A percentile compares a stretch with the other conserved stretches of the same genome.
These are phyloP conservation scores for Somion occarium DNA, from an alignment of 1,284 basidiomycete genomes.

Conservation along the genomic window DNA sequence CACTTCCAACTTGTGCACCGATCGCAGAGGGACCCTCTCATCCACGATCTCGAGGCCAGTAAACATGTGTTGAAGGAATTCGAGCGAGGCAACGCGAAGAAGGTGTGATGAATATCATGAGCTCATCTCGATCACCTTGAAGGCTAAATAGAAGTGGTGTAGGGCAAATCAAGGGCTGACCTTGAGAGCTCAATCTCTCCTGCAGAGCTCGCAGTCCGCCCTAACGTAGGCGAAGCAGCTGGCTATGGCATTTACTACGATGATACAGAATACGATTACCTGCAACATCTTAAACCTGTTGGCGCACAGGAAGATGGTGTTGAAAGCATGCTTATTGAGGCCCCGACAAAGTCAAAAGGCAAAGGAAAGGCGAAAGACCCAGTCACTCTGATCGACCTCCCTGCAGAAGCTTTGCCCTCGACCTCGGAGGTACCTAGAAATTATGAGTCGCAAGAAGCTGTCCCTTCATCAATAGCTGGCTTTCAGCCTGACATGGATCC, in stretches of 20 bases:
- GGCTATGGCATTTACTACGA: conserved; percentile 93
- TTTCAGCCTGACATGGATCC: conserved; percentile 97
- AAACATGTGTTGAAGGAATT: conserved; percentile 87
- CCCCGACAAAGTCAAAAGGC: conserved; percentile 39
- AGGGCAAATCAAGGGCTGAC: conserved; percentile 78
- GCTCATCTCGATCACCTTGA: conserved; percentile 4
- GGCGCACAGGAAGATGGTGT: conserved; percentile 73
- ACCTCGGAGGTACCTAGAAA: conserved; percentile 68
- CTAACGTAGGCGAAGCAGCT: conserved; percentile 81
- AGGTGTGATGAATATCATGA: conserved; percentile 36
- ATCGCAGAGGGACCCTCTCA: conserved; percentile 93
- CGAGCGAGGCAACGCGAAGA: conserved; percentile 66
- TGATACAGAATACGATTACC: conserved; percentile 98
- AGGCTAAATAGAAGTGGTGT: background rate
- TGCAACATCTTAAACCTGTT: conserved; percentile 88
- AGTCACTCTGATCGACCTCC: conserved; percentile 48
- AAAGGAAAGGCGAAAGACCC: conserved; percentile 30
- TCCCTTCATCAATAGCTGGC: conserved; percentile 83
- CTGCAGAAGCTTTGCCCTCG: conserved; percentile 71
- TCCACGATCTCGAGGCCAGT: conserved; percentile 89
- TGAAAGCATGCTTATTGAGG: conserved; percentile 74
- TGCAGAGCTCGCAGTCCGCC: conserved; percentile 44
- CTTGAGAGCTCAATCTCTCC: conserved; percentile 60
- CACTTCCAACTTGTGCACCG: conserved; percentile 98
- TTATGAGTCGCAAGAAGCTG: conserved; percentile 68